Percentiles rank a stretch among this genome's conserved stretches.
Evolutionary conservation across 345 rosid genomes (phyloP).

Genomic region (Salix suchowensis): DNA sequence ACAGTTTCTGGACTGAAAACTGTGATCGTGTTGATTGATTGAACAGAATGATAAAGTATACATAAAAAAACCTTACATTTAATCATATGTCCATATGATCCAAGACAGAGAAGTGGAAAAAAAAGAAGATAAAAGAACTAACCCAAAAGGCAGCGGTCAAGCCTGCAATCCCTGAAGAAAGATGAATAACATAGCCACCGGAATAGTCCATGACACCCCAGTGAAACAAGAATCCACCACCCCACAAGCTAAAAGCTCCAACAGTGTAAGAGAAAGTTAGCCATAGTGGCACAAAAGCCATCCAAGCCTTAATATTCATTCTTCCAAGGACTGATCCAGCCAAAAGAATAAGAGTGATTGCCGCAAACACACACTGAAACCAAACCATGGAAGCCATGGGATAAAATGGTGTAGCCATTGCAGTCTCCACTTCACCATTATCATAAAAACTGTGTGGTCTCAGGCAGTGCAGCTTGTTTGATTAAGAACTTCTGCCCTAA

Average conservation of each 20-base stretch:
- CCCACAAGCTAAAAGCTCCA: conserved; percentile 52
- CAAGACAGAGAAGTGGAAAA: neutral
- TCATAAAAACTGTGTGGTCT: conserved; percentile 19
- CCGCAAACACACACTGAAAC: conserved; percentile 50
- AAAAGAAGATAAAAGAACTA: neutral
- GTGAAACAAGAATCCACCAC: conserved; percentile 51
- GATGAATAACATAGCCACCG: conserved; percentile 50
- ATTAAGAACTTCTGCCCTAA: conserved; percentile 42
- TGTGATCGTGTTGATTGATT: no score
- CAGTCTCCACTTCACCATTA: conserved; percentile 19
- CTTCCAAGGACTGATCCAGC: conserved; percentile 47
- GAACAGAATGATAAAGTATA: no score
- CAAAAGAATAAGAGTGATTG: conserved; percentile 31
- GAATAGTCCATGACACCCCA: conserved; percentile 55
- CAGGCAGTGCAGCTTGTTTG: conserved; percentile 30
- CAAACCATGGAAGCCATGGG: conserved; percentile 51
- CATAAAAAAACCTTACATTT: no score
- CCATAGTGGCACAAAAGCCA: conserved; percentile 53
- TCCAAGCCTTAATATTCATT: conserved; percentile 47
- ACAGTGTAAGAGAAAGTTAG: conserved; percentile 41
- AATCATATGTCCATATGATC: neutral
- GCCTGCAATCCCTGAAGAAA: conserved; percentile 48
- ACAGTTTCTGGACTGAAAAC: no score
- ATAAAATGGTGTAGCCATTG: conserved; percentile 21
- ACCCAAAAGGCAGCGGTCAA: conserved; percentile 45